Conservation (phyloP, 2,329 filamentous ascomycete genomes). For the Scolecobasidium constrictum region DNA sequence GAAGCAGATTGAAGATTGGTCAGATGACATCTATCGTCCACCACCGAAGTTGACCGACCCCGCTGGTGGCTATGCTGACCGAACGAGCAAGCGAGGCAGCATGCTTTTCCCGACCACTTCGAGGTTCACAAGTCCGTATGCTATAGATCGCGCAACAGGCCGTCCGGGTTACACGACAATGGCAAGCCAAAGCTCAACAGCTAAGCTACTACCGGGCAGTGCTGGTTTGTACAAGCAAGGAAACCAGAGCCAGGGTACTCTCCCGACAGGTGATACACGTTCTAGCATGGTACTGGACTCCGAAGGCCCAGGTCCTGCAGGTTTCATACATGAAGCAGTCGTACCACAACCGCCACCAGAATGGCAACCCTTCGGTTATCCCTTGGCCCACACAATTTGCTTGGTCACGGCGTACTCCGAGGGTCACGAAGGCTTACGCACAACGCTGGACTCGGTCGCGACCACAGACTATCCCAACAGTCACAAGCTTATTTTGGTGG, state of each 20-base stretch:
- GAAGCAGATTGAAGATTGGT: conserved; percentile 95
- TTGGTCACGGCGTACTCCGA: conserved; percentile 96
- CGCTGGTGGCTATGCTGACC: conserved; percentile 51
- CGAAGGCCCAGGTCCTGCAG: conserved; percentile 70
- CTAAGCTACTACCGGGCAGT: conserved; percentile 59
- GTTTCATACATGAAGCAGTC: conserved; percentile 93
- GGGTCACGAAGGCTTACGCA: conserved; percentile 82
- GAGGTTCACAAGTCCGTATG: conserved; percentile 85
- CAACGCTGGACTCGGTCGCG: conserved; percentile 89
- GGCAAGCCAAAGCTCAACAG: conserved; percentile 75
- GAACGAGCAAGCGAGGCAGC: conserved; percentile 69
- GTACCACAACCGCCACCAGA: conserved; percentile 93
- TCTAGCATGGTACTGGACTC: conserved; percentile 45
- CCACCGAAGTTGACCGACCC: conserved; percentile 72
- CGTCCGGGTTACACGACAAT: conserved; percentile 72
- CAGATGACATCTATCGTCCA: conserved; percentile 90
- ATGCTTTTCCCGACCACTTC: conserved; percentile 86
- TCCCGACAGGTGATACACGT: conserved; percentile 36
- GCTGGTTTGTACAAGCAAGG: conserved; percentile 54
- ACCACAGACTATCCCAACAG: conserved; percentile 99
- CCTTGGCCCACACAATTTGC: conserved; percentile 85
- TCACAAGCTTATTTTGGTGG: conserved; percentile 91
- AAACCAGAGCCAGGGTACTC: conserved; percentile 46
- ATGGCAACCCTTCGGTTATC: conserved; percentile 95
- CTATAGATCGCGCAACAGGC: conserved; percentile 53